These are phyloP conservation scores for Pistacia atlantica DNA, from an alignment of 345 rosid genomes.

Conservation along the genomic window DNA sequence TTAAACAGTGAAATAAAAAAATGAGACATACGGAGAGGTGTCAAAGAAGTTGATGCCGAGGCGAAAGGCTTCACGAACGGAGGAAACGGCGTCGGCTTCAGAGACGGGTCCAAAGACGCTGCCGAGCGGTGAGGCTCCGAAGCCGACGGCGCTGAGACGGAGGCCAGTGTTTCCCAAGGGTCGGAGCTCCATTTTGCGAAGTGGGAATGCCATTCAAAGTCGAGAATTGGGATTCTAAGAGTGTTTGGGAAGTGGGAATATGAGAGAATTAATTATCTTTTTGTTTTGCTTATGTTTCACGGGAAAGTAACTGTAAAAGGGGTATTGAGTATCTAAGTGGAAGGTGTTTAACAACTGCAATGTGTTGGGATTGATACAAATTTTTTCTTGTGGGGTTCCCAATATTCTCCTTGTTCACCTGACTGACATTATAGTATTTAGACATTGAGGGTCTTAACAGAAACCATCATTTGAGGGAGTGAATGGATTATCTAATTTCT, in stretches of 20 bases:
- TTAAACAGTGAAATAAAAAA: conserved; percentile 1
- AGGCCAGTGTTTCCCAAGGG: conserved; percentile 72
- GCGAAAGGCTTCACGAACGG: conserved; percentile 79
- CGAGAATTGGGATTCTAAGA: background rate
- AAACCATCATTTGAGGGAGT: too few relatives aligned
- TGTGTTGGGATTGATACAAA: background rate
- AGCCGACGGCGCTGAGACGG: conserved; percentile 73
- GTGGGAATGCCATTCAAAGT: conserved; percentile 22
- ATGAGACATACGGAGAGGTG: conserved; percentile 78
- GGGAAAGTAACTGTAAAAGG: background rate
- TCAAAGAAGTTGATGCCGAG: conserved; percentile 95
- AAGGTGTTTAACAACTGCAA: background rate
- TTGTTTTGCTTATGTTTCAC: background rate
- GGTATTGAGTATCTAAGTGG: background rate
- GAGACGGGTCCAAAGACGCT: conserved; percentile 81
- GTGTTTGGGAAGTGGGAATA: background rate
- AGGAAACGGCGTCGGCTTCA: conserved; percentile 75
- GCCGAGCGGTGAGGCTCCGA: conserved; percentile 95
- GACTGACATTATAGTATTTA: too few relatives aligned
- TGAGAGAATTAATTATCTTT: background rate
- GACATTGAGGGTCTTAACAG: too few relatives aligned
- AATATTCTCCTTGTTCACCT: too few relatives aligned
- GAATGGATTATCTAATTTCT: too few relatives aligned
- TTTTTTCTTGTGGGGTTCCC: background rate
- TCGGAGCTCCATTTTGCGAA: conserved; percentile 54